These are phyloP conservation scores for Trametes cubensis DNA, from an alignment of 768 basidiomycete species.

Conservation along the genomic window DNA sequence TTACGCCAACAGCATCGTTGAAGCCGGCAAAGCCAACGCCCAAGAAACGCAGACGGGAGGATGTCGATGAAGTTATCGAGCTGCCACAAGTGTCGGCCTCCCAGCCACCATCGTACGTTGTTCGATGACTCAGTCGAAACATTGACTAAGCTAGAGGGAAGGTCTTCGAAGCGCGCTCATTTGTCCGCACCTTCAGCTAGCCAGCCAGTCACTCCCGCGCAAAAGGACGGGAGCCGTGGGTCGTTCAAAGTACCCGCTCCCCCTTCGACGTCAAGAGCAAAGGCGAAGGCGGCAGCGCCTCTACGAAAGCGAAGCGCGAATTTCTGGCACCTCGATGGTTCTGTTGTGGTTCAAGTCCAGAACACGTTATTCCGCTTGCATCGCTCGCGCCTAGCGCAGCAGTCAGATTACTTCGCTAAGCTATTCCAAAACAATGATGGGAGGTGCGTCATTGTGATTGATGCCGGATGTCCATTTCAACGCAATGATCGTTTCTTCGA, in stretches of 20 bases:
- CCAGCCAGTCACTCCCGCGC: not conserved
- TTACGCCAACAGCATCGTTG: not conserved
- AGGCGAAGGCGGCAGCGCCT: not conserved
- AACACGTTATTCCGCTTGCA: slow-evolving; percentile 40
- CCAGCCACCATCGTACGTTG: slow-evolving; percentile 1
- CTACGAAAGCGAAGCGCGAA: slow-evolving; percentile 1
- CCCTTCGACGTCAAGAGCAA: not conserved
- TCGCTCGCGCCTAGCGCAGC: slow-evolving; percentile 36
- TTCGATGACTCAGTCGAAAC: too few species aligned
- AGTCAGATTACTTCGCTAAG: slow-evolving; percentile 39
- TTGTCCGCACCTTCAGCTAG: not conserved
- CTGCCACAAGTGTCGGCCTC: not conserved
- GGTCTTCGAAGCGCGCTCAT: not conserved
- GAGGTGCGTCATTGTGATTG: not conserved
- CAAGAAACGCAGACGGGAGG: not conserved
- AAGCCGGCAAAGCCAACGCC: not conserved
- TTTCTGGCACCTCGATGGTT: slow-evolving; percentile 43
- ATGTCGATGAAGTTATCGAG: not conserved
- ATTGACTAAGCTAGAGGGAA: too few species aligned
- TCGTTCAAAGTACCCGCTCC: too few species aligned
- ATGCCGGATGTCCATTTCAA: not conserved
- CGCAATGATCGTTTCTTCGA: slow-evolving; percentile 1
- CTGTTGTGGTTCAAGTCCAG: slow-evolving; percentile 39
- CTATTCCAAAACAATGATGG: slow-evolving; percentile 24
- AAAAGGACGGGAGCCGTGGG: too few species aligned